Conservation (phyloP, 179 eudicot species). For the Spinacia oleracea region DNA sequence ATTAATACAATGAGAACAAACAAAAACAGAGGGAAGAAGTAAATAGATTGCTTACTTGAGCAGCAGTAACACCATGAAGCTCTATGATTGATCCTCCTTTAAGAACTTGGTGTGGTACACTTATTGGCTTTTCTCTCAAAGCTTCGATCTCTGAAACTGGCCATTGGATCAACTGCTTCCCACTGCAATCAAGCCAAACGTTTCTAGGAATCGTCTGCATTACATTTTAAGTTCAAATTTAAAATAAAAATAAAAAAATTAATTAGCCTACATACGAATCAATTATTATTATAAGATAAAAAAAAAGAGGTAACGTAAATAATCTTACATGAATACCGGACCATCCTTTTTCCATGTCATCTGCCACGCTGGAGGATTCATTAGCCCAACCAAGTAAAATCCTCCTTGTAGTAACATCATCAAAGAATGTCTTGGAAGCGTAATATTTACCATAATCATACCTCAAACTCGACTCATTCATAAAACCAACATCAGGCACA, state of each 20-base stretch:
- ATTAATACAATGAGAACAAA: too few species aligned
- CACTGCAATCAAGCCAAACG: conserved; percentile 23
- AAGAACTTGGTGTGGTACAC: conserved; percentile 20
- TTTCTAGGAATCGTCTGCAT: conserved; percentile 27
- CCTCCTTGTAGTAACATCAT: conserved; percentile 38
- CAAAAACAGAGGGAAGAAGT: too few species aligned
- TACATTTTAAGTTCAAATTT: neutral
- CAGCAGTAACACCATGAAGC: conserved; percentile 43
- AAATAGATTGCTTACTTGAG: conserved; percentile 47
- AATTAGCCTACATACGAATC: too few species aligned
- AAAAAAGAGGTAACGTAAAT: too few species aligned
- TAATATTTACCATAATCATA: conserved; percentile 53
- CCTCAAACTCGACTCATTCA: conserved; percentile 32
- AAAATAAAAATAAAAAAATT: too few species aligned
- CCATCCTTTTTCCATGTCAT: conserved; percentile 48
- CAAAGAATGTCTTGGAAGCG: conserved; percentile 65
- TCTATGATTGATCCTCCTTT: conserved; percentile 42
- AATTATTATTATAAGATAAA: too few species aligned
- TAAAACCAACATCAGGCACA: conserved; percentile 31
- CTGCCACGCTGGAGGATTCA: conserved; percentile 29
- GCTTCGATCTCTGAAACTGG: conserved; percentile 55
- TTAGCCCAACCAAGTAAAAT: conserved; percentile 57
- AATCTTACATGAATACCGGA: conserved; percentile 48
- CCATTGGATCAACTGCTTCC: conserved; percentile 42
- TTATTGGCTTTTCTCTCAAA: conserved; percentile 36